Conservation (phyloP, 331 rosid genomes). For the Stylosanthes scabra region DNA sequence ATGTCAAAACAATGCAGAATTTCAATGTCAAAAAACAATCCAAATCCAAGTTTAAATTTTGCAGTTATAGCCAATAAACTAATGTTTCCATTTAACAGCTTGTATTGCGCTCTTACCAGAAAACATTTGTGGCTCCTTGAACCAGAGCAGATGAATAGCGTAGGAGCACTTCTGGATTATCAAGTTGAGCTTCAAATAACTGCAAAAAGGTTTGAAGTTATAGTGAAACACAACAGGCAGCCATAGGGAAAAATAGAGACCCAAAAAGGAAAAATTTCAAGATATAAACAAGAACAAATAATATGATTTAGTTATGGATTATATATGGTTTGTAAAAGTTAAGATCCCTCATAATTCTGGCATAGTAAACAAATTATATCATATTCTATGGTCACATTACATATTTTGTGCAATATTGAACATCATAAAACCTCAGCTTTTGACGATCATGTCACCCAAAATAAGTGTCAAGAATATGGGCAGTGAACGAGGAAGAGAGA, state of each 20-base stretch:
- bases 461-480: no score
- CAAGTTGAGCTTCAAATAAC: constrained; percentile 91
- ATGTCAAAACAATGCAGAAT: no score
- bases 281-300: no score
- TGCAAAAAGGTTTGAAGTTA: constrained; percentile 46
- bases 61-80: constrained; percentile 23
- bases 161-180: constrained; percentile 87
- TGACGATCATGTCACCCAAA: constrained; percentile 11
- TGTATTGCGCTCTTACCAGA: constrained; percentile 74
- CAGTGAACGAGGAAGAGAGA: no score
- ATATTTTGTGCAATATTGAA: no score
- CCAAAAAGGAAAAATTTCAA: no score
- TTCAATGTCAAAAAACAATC: constrained; percentile 19
- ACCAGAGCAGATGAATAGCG: constrained; percentile 98
- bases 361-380: constrained; percentile 4
- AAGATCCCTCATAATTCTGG: neutral
- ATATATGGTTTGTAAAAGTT: neutral
- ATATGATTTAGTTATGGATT: neutral
- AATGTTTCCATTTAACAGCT: constrained; percentile 3
- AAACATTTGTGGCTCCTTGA: constrained; percentile 94
- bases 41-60: constrained; percentile 24
- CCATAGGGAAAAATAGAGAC: constrained; percentile 10
- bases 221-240: constrained; percentile 28
- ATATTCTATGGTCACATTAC: neutral
- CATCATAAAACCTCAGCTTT: constrained; percentile 6